These are phyloP conservation scores for Raphanus hybrid DNA, from an alignment of 441 rosid species.

Conservation along the genomic window DNA sequence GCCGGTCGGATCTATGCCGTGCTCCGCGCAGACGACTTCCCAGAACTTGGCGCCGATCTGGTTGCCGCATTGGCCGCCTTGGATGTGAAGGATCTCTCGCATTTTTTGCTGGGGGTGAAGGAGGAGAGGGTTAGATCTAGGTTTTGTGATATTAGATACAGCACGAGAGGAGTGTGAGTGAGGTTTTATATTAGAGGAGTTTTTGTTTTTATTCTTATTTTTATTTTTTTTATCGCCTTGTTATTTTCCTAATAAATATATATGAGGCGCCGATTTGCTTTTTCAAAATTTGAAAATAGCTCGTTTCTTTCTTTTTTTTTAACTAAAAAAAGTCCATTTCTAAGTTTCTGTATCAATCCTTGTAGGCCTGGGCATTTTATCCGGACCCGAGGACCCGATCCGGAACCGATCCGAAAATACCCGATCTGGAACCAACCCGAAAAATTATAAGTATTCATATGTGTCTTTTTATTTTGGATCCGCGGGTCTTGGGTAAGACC, in stretches of 20 bases:
- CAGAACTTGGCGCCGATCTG: conserved; percentile 25
- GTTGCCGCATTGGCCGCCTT: conserved; percentile 19
- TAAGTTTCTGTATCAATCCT: too few species aligned
- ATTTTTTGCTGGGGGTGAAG: not conserved
- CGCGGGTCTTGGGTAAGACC: too few species aligned
- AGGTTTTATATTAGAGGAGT: not conserved
- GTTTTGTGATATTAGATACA: not conserved
- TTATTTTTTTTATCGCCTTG: not conserved
- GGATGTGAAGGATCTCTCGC: conserved; percentile 25
- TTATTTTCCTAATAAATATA: not conserved
- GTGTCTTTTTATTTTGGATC: too few species aligned
- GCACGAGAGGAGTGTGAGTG: not conserved
- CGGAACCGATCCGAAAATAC: too few species aligned
- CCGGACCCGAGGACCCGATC: too few species aligned
- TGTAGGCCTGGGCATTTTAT: too few species aligned
- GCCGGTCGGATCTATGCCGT: conserved; percentile 20
- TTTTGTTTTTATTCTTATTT: not conserved
- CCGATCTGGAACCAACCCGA: too few species aligned
- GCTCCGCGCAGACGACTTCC: conserved; percentile 20
- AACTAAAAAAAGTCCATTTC: too few species aligned
- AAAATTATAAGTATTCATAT: too few species aligned
- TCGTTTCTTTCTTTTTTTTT: too few species aligned
- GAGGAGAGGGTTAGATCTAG: not conserved
- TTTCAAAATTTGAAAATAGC: not conserved
- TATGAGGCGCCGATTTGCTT: not conserved